Evolutionary conservation across 805 yeast genomes (phyloP).

Genomic region (Maudiozyma bulderi): DNA sequence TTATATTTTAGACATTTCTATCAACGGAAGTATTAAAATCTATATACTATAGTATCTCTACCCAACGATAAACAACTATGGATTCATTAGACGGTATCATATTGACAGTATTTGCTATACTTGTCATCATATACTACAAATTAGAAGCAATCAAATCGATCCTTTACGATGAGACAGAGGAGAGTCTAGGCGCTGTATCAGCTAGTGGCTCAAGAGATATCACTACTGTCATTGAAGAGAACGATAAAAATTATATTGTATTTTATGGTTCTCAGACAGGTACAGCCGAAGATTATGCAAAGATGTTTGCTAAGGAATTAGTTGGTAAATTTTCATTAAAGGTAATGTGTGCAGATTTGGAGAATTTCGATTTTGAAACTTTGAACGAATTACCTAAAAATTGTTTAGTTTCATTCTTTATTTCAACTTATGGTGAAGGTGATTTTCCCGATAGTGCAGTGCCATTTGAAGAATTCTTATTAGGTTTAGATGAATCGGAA

Average conservation of each 20-base stretch:
- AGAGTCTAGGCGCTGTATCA: slow-evolving; percentile 14
- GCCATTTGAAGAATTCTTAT: slow-evolving; percentile 60
- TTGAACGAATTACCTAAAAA: slow-evolving; percentile 53
- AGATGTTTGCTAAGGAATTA: slow-evolving; percentile 81
- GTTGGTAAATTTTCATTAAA: slow-evolving; percentile 71
- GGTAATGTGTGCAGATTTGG: slow-evolving; percentile 79
- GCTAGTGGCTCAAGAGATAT: slow-evolving; percentile 45
- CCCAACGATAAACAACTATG: background rate
- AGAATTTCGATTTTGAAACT: slow-evolving; percentile 77
- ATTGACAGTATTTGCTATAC: background rate
- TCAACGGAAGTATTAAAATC: too few species aligned
- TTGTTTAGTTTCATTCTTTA: slow-evolving; percentile 56
- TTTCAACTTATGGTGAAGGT: slow-evolving; percentile 97
- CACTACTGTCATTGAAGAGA: slow-evolving; percentile 44
- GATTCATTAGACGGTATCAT: background rate
- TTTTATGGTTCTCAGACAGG: slow-evolving; percentile 96
- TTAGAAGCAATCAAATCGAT: background rate
- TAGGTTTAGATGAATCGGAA: slow-evolving; percentile 34
- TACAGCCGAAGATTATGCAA: slow-evolving; percentile 94
- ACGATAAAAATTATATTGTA: slow-evolving; percentile 66
- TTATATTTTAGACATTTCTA: too few species aligned
- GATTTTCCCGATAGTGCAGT: slow-evolving; percentile 93
- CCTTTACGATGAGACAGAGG: background rate
- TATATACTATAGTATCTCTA: too few species aligned
- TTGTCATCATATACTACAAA: background rate